Percentiles rank a stretch among this genome's conserved stretches.
phyloP scores from a whole-genome alignment of 129 eudicot species.

The Flaveria ramosissima region DNA sequence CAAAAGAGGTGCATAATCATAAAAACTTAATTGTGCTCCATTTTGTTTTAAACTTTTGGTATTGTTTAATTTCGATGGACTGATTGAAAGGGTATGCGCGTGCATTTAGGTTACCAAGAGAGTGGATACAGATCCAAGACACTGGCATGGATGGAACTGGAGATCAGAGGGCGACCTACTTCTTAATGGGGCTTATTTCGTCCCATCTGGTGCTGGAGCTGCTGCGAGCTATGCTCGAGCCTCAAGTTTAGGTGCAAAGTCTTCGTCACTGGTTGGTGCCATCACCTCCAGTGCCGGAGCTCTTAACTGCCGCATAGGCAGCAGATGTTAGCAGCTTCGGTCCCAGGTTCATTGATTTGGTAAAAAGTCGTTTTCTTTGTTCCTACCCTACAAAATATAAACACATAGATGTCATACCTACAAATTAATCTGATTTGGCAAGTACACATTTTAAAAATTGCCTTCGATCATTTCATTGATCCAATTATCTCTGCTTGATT shows the following conservation, averaged over 20 bases:
- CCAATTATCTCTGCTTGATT: conserved; percentile 20
- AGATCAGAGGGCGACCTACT: conserved; percentile 85
- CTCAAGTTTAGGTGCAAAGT: conserved; percentile 81
- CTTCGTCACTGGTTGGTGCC: conserved; percentile 69
- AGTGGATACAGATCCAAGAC: conserved; percentile 45
- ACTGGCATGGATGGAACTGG: conserved; percentile 92
- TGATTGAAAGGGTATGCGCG: neutral
- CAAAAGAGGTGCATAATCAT: conserved; percentile 64
- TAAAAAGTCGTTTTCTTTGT: conserved; percentile 15
- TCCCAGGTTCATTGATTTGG: neutral
- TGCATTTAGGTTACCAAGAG: conserved; percentile 73
- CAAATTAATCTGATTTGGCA: conserved; percentile 38
- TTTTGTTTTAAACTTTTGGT: neutral
- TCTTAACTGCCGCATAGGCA: conserved; percentile 67
- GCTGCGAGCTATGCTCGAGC: conserved; percentile 80
- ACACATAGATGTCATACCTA: conserved; percentile 27
- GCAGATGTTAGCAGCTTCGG: conserved; percentile 47
- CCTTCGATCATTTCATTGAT: conserved; percentile 29
- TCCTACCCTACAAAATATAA: conserved; percentile 1
- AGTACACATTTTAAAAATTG: conserved; percentile 56
- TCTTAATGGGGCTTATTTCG: conserved; percentile 81
- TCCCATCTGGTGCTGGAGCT: conserved; percentile 79
- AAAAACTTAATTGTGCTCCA: neutral
- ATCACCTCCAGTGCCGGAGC: conserved; percentile 75
- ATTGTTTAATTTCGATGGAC: neutral